phyloP scores from a whole-genome alignment of 768 basidiomycete species.

The Gloeopeniophorella convolvens region DNA sequence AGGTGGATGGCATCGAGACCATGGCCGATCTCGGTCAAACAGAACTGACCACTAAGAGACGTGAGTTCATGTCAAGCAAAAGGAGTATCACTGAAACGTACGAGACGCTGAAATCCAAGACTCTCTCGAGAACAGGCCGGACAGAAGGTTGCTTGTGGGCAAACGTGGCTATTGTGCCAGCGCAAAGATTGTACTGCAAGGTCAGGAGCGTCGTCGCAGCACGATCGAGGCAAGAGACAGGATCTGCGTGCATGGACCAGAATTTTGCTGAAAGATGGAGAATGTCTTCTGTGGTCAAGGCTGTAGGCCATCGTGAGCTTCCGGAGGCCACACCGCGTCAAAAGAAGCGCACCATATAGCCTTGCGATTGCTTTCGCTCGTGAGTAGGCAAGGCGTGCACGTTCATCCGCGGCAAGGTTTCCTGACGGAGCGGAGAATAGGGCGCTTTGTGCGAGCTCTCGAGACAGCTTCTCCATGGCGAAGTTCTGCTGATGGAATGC shows the following conservation, averaged over 20 bases:
- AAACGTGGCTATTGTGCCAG: constrained; percentile 32
- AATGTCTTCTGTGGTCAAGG: constrained; percentile 29
- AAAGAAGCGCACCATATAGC: constrained; percentile 22
- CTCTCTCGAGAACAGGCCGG: constrained; percentile 22
- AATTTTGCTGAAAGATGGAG: constrained; percentile 29
- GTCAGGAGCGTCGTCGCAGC: constrained; percentile 30
- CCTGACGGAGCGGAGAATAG: constrained; percentile 4
- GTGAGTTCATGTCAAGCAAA: neutral
- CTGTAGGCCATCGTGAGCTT: constrained; percentile 15
- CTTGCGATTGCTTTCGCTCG: constrained; percentile 12
- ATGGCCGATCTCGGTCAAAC: constrained; percentile 41
- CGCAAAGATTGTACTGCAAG: constrained; percentile 34
- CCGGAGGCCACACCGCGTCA: neutral
- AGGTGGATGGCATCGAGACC: constrained; percentile 39
- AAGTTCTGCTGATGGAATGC: too few relatives aligned
- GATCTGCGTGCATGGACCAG: constrained; percentile 34
- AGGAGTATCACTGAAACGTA: constrained; percentile 19
- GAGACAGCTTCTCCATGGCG: constrained; percentile 21
- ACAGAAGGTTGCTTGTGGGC: constrained; percentile 24
- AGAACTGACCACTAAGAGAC: constrained; percentile 32
- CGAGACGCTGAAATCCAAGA: constrained; percentile 30
- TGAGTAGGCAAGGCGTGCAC: constrained; percentile 9
- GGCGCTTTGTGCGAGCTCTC: constrained; percentile 15
- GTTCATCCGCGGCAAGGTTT: neutral
- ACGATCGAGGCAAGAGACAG: constrained; percentile 27